phyloP scores from a whole-genome alignment of 2,329 filamentous ascomycete species.

The Diatrype stigma region DNA sequence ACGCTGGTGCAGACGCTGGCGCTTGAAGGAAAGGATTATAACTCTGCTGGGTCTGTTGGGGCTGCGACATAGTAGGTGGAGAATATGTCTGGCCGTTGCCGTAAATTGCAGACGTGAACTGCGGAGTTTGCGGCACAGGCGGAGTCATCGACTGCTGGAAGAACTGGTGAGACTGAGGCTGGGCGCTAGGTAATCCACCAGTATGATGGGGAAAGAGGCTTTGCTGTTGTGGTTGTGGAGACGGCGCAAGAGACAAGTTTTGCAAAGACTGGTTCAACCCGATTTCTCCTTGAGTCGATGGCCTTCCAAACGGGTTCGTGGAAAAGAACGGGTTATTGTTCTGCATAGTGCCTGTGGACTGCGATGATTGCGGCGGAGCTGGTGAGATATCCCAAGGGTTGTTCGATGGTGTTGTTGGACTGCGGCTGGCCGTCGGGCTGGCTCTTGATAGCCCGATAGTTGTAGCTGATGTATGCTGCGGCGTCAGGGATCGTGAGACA shows the following conservation, averaged over 20 bases:
- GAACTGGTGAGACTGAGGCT: slow-evolving; percentile 35
- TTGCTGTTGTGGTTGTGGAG: slow-evolving; percentile 20
- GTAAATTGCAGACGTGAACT: slow-evolving; percentile 35
- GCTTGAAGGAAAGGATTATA: slow-evolving; percentile 51
- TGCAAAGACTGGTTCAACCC: slow-evolving; percentile 68
- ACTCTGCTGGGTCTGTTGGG: slow-evolving; percentile 28
- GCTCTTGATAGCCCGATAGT: slow-evolving; percentile 26
- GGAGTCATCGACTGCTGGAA: slow-evolving; percentile 43
- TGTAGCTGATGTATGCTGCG: slow-evolving; percentile 35
- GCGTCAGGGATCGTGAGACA: slow-evolving; percentile 50
- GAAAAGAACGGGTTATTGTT: slow-evolving; percentile 55
- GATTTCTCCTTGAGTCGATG: slow-evolving; percentile 37
- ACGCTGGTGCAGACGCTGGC: slow-evolving; percentile 26
- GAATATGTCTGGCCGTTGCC: slow-evolving; percentile 42
- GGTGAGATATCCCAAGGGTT: slow-evolving; percentile 64
- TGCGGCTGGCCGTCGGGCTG: slow-evolving; percentile 22
- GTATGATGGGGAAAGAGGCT: slow-evolving; percentile 74
- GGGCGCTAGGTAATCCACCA: slow-evolving; percentile 51
- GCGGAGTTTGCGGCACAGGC: slow-evolving; percentile 38
- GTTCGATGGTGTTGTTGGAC: slow-evolving; percentile 45
- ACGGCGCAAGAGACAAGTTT: slow-evolving; percentile 62
- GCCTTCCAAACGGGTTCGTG: slow-evolving; percentile 67
- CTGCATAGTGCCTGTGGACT: slow-evolving; percentile 59
- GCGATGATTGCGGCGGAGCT: slow-evolving; percentile 57
- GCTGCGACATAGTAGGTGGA: slow-evolving; percentile 31